Percentiles rank a stretch among this genome's conserved stretches.
phyloP scores from a whole-genome alignment of 1,139 yeast species.

The Geotrichum armillariae region DNA sequence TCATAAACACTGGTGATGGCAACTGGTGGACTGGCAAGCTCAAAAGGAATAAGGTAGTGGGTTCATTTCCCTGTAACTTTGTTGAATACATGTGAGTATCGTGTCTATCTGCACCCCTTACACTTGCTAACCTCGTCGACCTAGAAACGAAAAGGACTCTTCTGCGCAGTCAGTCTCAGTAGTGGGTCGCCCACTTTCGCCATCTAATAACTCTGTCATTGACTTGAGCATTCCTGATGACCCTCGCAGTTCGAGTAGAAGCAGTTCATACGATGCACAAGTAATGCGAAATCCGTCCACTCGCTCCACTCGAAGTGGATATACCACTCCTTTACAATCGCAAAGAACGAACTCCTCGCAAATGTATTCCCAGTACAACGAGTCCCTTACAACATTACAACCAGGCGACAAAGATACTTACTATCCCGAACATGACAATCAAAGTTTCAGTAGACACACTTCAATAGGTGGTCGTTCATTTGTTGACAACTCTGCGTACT shows the following conservation, averaged over 20 bases:
- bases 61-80: conserved; percentile 84
- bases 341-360: not conserved
- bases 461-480: conserved; percentile 3
- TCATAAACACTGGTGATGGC: conserved; percentile 76
- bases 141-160: conserved; percentile 16
- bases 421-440: conserved; percentile 3
- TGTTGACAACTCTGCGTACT: not conserved
- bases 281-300: conserved; percentile 6
- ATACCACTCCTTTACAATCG: conserved; percentile 2
- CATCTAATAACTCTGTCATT: conserved; percentile 6
- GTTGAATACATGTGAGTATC: conserved; percentile 52
- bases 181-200: not conserved
- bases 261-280: not conserved
- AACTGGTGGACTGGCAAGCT: conserved; percentile 91
- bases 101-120: not conserved
- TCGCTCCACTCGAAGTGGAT: conserved; percentile 9
- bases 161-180: not conserved
- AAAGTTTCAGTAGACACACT: not conserved
- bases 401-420: conserved; percentile 4
- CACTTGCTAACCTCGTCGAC: not conserved
- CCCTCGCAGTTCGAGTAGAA: conserved; percentile 3
- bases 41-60: conserved; percentile 76
- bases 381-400: conserved; percentile 12
- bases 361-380: conserved; percentile 15
- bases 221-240: conserved; percentile 14